These are phyloP conservation scores for Ophiocordyceps camponoti-rufipedis DNA, from an alignment of 2,329 filamentous ascomycete genomes.

Conservation along the genomic window DNA sequence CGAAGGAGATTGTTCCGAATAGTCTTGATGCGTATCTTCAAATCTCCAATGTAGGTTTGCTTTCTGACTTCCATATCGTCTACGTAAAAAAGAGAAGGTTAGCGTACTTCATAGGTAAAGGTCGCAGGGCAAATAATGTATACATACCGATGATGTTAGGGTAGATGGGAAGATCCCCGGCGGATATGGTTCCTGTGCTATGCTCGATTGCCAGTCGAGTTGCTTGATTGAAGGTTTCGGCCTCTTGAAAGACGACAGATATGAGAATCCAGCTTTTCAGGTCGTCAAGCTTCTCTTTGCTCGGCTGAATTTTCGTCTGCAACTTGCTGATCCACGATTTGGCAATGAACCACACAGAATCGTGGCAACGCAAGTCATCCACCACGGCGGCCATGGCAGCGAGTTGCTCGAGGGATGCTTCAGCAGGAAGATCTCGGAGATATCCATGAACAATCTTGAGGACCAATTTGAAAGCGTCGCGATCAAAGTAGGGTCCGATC, in stretches of 20 bases:
- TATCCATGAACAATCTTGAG: neutral
- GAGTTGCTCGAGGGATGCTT: neutral
- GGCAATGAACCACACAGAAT: neutral
- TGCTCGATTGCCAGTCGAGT: no score
- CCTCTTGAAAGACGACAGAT: neutral
- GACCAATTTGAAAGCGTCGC: neutral
- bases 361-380: neutral
- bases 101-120: no score
- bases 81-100: no score
- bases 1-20: no score
- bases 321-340: neutral
- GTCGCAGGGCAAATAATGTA: no score
- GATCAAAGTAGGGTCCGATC: neutral
- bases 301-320: neutral
- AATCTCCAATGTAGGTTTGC: no score
- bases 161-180: no score
- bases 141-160: no score
- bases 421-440: neutral
- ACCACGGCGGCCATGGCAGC: neutral
- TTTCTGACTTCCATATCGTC: no score
- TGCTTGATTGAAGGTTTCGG: no score
- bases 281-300: neutral
- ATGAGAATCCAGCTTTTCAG: neutral
- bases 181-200: no score
- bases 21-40: no score